Base-by-base conservation (phyloP, 2,329 filamentous ascomycete species). In the Pestalotiopsis sp. region DNA sequence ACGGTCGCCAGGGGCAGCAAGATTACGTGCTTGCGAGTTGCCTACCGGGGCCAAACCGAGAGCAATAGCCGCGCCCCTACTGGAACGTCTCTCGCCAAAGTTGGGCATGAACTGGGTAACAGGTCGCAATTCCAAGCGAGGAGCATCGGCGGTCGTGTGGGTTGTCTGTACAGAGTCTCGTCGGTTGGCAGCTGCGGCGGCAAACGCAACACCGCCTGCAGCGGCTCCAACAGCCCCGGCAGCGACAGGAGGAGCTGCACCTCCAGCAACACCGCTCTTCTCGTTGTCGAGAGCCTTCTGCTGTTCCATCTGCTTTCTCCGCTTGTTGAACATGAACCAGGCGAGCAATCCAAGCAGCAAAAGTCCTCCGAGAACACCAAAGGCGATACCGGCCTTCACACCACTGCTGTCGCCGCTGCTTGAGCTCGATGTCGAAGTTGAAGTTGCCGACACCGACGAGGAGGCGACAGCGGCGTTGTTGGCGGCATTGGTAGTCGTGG, bases 41-140 rank as follows among this genome's bases (percentile, higher is more conserved):
- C 67, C 73, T 41, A 76, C 72, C 25, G 80, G 74, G 17, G 76
- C 76, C 12, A 76, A 72, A 9, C 75, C 74, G 56, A 81, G 72
- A 61, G 78, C 74, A 67, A 85, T 78, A 39, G 79, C 81, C 69
- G 83, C 82, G 39, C 82, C 84, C 69, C 84, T 86, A 81, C 84
- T 89, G 45, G 79, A 77, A 65, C 84, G 82, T 76, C 85, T 84
- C 67, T 88, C 86, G 7, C 82, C 80, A 67, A 93, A 86, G 76
- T 89, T 90, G 4, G 94, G 92, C 52, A 93, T 86, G 81, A 97
- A 95, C 75, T 96, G 90, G 56, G 94, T 95, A 63, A 96, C 88
- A 2, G 94, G 94, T 64, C 94, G 91, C 67, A 97, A 86, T 76
- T 94, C 97, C 70, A 98, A 86, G 71, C 91, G 91, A n/a, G 94